phyloP scores from a whole-genome alignment of 495 filamentous ascomycete genomes.

The Penicillium parvum region DNA sequence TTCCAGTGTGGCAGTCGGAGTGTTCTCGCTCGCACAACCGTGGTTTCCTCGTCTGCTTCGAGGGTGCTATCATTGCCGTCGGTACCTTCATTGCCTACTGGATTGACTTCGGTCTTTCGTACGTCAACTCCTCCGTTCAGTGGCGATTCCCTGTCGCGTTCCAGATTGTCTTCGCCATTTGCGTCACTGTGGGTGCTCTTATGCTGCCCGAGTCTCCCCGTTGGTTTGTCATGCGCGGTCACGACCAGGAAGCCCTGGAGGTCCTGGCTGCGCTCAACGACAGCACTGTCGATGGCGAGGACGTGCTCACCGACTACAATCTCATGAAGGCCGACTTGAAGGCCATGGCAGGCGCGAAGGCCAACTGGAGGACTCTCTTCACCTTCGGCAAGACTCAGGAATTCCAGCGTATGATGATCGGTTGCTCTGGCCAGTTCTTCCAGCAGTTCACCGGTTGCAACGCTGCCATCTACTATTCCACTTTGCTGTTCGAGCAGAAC shows the following conservation, averaged over 20 bases:
- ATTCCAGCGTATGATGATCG: constrained; percentile 41
- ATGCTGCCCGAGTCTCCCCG: constrained; percentile 72
- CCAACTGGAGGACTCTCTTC: constrained; percentile 34
- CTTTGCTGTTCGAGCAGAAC: constrained; percentile 66
- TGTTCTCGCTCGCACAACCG: constrained; percentile 68
- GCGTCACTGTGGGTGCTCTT: constrained; percentile 52
- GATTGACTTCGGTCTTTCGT: constrained; percentile 75
- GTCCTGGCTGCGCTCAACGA: constrained; percentile 58
- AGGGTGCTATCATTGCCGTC: constrained; percentile 73
- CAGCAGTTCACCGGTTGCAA: constrained; percentile 76
- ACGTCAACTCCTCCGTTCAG: constrained; percentile 34
- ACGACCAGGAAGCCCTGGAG: constrained; percentile 54
- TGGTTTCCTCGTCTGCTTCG: constrained; percentile 76
- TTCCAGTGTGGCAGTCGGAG: constrained; percentile 75
- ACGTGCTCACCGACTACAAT: constrained; percentile 41
- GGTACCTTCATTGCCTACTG: constrained; percentile 77
- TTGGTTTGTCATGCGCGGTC: constrained; percentile 64
- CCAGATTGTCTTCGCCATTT: constrained; percentile 67
- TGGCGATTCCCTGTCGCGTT: constrained; percentile 76
- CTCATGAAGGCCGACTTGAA: constrained; percentile 41
- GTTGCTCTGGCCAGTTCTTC: constrained; percentile 57
- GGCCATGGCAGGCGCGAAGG: constrained; percentile 31
- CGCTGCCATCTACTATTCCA: constrained; percentile 81
- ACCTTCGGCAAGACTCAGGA: constrained; percentile 43
- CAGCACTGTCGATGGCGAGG: constrained; percentile 23